These are phyloP conservation scores for Talaromyces borbonicus DNA, from an alignment of 495 filamentous ascomycete species.

Conservation along the genomic window DNA sequence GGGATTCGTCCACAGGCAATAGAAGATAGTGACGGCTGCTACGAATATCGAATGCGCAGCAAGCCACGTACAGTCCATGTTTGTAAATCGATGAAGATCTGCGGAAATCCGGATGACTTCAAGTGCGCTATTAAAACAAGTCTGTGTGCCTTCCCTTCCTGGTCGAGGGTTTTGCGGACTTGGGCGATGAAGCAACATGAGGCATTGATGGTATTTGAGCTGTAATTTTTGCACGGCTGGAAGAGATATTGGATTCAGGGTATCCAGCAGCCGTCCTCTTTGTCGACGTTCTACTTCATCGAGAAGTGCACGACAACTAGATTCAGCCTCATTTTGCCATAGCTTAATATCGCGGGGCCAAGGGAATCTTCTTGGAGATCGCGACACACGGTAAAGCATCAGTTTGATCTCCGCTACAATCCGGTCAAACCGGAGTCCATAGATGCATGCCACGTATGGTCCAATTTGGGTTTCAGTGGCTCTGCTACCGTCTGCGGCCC, in stretches of 20 bases:
- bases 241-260: neutral
- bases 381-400: neutral
- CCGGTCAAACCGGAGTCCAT: neutral
- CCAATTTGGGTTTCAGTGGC: neutral
- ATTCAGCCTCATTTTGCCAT: neutral
- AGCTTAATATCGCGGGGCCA: neutral
- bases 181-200: conserved; percentile 1
- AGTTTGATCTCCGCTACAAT: conserved; percentile 4
- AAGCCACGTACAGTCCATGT: neutral
- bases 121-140: neutral
- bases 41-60: neutral
- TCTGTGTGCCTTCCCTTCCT: neutral
- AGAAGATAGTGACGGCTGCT: neutral
- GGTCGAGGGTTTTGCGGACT: neutral
- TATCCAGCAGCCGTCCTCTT: neutral
- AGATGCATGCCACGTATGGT: neutral
- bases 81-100: neutral
- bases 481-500: neutral
- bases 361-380: neutral
- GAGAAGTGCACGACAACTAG: neutral
- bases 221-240: neutral
- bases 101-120: neutral
- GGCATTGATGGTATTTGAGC: conserved; percentile 1
- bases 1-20: neutral
- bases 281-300: neutral